Conservation (phyloP, 78 protist species). For the Planoprotostelium fungivorum region DNA sequence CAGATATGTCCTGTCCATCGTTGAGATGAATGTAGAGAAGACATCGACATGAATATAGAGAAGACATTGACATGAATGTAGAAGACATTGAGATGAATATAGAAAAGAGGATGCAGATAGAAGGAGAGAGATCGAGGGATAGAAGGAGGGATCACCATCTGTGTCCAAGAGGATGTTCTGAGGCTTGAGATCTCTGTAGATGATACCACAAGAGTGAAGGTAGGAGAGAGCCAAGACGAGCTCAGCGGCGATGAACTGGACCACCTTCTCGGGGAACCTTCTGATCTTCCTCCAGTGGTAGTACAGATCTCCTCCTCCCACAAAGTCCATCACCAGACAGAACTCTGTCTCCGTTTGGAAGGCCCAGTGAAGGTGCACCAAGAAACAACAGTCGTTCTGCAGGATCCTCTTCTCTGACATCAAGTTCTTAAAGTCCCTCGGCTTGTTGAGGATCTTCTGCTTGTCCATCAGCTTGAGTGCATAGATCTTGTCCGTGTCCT, state of each 20-base stretch:
- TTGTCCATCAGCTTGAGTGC: constrained; percentile 87
- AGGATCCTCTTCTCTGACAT: constrained; percentile 84
- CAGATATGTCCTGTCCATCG: constrained; percentile 88
- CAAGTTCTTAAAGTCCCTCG: constrained; percentile 78
- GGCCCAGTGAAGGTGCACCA: constrained; percentile 85
- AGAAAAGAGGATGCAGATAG: too few species aligned
- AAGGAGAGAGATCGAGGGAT: neutral
- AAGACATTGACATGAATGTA: too few species aligned
- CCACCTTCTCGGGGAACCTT: constrained; percentile 65
- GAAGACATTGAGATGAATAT: too few species aligned
- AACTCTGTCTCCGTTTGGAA: constrained; percentile 77
- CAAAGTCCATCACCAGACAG: constrained; percentile 73
- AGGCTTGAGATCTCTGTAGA: constrained; percentile 95
- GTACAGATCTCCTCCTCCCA: constrained; percentile 84
- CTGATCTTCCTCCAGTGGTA: constrained; percentile 82
- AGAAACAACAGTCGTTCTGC: constrained; percentile 57
- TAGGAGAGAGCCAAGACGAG: constrained; percentile 73
- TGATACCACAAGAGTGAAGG: constrained; percentile 76
- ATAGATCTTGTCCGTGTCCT: constrained; percentile 58
- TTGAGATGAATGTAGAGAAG: too few species aligned
- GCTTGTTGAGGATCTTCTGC: constrained; percentile 54
- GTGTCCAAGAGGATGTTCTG: constrained; percentile 92
- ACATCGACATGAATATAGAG: too few species aligned
- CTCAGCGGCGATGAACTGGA: constrained; percentile 84
- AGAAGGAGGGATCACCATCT: constrained; percentile 32